Evolutionary conservation across 345 rosid genomes (phyloP).

Genomic region (Salix viminalis): DNA sequence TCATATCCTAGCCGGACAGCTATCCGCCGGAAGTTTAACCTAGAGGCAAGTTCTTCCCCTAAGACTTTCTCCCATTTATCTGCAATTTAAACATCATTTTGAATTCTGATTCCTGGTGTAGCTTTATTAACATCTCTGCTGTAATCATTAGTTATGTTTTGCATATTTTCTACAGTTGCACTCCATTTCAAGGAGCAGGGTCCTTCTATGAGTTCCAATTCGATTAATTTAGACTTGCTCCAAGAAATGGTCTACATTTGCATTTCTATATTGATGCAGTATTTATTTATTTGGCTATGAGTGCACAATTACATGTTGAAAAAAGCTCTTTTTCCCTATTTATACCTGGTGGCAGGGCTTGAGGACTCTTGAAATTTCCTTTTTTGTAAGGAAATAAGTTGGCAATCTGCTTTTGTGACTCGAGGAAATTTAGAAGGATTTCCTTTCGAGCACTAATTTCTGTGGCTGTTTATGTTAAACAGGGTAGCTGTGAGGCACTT

Average conservation of each 20-base stretch:
- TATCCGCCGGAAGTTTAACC: constrained; percentile 72
- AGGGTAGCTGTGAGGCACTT: constrained; percentile 85
- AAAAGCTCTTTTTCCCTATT: background rate
- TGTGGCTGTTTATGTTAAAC: constrained; percentile 13
- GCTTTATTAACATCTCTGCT: background rate
- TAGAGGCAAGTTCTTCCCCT: constrained; percentile 57
- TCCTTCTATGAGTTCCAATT: background rate
- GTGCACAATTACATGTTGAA: background rate
- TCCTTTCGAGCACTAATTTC: constrained; percentile 3
- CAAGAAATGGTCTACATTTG: background rate
- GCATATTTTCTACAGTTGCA: no score
- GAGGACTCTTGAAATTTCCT: background rate
- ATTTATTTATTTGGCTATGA: background rate
- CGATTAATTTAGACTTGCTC: background rate
- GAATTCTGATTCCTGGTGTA: background rate
- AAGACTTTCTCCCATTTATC: background rate
- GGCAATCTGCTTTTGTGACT: background rate
- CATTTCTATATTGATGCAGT: background rate
- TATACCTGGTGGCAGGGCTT: background rate
- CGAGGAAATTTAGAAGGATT: background rate
- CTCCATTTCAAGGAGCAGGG: background rate
- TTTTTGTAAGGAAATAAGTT: background rate
- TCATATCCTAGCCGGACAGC: constrained; percentile 70
- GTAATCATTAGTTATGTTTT: background rate
- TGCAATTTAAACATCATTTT: background rate